Base-by-base conservation (phyloP, 306 rosid genomes). In the Gastrolobium villosum region DNA sequence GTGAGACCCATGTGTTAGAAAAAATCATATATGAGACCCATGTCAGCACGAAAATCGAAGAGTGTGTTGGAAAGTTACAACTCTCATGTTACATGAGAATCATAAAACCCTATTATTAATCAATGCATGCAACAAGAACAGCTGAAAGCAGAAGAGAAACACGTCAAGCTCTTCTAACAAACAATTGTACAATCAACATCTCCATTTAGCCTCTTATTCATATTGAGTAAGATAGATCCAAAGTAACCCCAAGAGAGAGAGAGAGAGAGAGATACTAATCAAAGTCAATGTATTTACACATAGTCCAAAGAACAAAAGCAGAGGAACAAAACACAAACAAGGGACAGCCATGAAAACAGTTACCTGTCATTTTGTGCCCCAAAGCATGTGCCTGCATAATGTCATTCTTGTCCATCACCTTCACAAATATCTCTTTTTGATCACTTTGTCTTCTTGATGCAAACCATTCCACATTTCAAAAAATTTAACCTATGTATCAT, bases 361-460 rank as follows among this genome's bases (percentile, higher is more conserved):
- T 66, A 87, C 85, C 86, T 87, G 93, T 83, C 96, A 75, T 74
- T 69, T 81, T 80, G 82, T 85, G 80, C 77, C 71, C 76, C 82
- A 79, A 79, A 84, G 69, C 94, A 92, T 86, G 89, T 87, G 91
- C 86, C 59, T 73, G 69, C 81, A 84, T 86, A 81, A 82, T 86
- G 69, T 70, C 83, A 63, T 70, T 52, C 80, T 78, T 79, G 76
- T 80, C 86, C 80, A 79, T 78, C 83, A 82, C 71, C 78, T 76
- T 77, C 75, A 53, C 65, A 43, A 5, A 67, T 55, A 54, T 63
- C 70, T 45, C 53, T 80, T 71, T 40, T 56, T 37, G 26, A 61
- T 84, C 76, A 31, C 60, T 46, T 37, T 75, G 63, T 45, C 81
- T 77, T 70, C 72, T 71, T 70, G 41, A 82, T 50, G 40, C 81